phyloP scores from a whole-genome alignment of 805 yeast species.

The Teunomyces stri region DNA sequence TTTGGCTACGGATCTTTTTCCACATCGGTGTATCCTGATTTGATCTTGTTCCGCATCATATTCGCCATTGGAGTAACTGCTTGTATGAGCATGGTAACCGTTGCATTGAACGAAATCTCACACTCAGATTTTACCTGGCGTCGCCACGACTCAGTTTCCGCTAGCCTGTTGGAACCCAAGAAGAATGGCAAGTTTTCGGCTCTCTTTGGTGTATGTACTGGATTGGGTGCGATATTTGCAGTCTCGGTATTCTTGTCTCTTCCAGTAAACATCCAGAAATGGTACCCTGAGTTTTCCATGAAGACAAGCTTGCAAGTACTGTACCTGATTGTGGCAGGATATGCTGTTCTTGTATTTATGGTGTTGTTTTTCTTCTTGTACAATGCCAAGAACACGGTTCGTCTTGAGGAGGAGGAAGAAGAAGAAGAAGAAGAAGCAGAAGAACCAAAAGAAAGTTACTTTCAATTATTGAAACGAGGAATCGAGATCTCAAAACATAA shows the following conservation, averaged over 20 bases:
- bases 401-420: not conserved
- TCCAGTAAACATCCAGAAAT: constrained; percentile 48
- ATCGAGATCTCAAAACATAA: constrained; percentile 9
- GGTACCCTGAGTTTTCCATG: constrained; percentile 35
- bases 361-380: constrained; percentile 45
- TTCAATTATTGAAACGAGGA: constrained; percentile 8
- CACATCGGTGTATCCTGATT: constrained; percentile 42
- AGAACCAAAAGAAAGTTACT: not conserved
- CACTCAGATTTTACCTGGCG: constrained; percentile 40
- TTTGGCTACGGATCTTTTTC: constrained; percentile 45
- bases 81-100: constrained; percentile 58
- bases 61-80: constrained; percentile 62
- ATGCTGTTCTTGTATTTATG: constrained; percentile 38
- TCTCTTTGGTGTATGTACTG: constrained; percentile 58
- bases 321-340: constrained; percentile 46
- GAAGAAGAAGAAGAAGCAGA: not conserved
- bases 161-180: not conserved
- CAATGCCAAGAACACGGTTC: constrained; percentile 29
- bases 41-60: constrained; percentile 49
- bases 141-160: constrained; percentile 20
- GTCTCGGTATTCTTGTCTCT: constrained; percentile 55
- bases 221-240: constrained; percentile 66
- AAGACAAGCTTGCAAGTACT: constrained; percentile 45
- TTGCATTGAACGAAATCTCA: constrained; percentile 55
- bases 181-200: constrained; percentile 55